Percentiles rank a stretch among this genome's conserved stretches.
Evolutionary conservation across 2,329 filamentous ascomycete genomes (phyloP).

Genomic region (Diaporthe eres): DNA sequence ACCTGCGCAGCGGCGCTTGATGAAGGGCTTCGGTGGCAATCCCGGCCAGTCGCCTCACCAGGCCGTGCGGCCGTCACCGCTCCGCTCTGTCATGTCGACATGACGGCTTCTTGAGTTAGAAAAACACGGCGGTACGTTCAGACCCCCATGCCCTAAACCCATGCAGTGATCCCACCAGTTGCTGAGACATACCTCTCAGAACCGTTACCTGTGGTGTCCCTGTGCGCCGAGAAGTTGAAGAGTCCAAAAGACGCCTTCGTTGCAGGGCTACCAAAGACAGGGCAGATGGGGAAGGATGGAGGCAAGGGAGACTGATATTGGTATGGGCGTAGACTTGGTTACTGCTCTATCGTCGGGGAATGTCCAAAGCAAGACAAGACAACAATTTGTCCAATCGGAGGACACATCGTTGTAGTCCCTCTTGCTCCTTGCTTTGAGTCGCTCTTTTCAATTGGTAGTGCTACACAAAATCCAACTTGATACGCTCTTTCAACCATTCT

Average conservation of each 20-base stretch:
- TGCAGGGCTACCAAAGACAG: constrained; percentile 39
- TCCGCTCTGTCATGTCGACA: constrained; percentile 78
- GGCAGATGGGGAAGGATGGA: constrained; percentile 33
- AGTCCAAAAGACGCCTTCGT: constrained; percentile 29
- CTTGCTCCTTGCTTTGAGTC: constrained; percentile 34
- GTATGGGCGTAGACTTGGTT: constrained; percentile 34
- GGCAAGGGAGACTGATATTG: constrained; percentile 28
- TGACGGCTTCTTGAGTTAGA: constrained; percentile 71
- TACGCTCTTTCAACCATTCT: constrained; percentile 38
- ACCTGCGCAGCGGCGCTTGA: constrained; percentile 60
- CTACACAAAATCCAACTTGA: constrained; percentile 34
- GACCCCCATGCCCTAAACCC: too few relatives aligned
- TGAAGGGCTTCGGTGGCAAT: constrained; percentile 61
- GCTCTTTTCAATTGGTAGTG: constrained; percentile 40
- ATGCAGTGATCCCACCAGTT: not conserved
- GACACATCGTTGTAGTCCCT: constrained; percentile 23
- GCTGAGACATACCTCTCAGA: constrained; percentile 27
- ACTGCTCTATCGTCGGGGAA: constrained; percentile 32
- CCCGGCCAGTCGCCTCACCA: constrained; percentile 62
- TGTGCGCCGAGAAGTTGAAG: constrained; percentile 38
- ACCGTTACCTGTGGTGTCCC: constrained; percentile 37
- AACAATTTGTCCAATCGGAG: constrained; percentile 34
- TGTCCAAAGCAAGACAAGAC: constrained; percentile 28
- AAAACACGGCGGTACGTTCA: constrained; percentile 38
- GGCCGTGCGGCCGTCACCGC: constrained; percentile 75